A percentile compares a stretch with the other conserved stretches of the same genome.
Conservation (phyloP, 345 rosid species). For the Anacardium occidentale region DNA sequence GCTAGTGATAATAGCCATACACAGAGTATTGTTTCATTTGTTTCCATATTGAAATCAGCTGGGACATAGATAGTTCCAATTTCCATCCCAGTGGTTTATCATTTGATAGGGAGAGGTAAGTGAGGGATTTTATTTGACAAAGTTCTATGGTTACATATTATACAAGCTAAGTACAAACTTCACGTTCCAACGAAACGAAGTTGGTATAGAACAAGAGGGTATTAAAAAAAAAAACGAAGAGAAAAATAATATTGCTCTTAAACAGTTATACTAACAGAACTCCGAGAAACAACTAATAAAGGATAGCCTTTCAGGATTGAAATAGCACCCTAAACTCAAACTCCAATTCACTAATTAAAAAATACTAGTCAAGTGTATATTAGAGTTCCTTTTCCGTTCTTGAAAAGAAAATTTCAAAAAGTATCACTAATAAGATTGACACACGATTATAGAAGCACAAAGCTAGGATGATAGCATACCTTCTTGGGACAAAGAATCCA, state of each 20-base stretch:
- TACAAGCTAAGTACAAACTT: not conserved
- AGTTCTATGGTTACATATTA: no score
- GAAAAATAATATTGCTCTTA: no score
- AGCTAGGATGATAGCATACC: conserved; percentile 35
- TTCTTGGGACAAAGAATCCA: conserved; percentile 93
- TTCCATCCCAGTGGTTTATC: no score
- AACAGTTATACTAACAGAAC: no score
- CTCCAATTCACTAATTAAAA: conserved; percentile 9
- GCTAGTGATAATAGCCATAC: not conserved
- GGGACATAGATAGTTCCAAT: no score
- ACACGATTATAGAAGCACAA: not conserved
- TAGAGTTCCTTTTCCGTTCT: conserved; percentile 6
- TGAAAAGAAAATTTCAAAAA: not conserved
- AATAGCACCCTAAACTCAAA: conserved; percentile 1
- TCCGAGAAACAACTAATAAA: no score
- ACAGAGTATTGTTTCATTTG: no score
- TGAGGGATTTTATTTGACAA: not conserved
- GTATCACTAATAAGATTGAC: not conserved
- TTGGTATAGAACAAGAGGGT: not conserved
- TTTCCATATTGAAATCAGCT: no score
- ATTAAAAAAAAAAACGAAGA: not conserved
- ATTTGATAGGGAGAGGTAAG: no score
- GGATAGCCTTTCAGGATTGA: no score
- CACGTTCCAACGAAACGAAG: no score
- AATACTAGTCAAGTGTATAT: not conserved